Conservation (phyloP, 306 rosid species). For the Ceratonia siliqua region DNA sequence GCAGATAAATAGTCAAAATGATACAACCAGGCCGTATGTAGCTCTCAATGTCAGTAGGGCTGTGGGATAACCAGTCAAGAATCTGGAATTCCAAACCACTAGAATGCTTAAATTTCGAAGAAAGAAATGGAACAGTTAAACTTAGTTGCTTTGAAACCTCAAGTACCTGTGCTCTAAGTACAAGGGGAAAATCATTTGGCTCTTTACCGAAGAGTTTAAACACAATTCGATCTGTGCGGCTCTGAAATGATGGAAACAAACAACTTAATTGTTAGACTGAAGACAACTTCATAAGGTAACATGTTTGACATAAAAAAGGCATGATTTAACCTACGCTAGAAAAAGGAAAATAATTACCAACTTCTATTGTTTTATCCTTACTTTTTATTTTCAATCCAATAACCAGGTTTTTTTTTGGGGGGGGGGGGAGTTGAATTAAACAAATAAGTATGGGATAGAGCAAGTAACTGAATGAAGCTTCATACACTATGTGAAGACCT, state of each 20-base stretch:
- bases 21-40: conserved; percentile 94
- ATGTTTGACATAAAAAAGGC: conserved; percentile 17
- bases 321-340: background rate
- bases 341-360: conserved; percentile 5
- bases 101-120: conserved; percentile 14
- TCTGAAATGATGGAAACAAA: conserved; percentile 45
- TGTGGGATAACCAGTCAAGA: conserved; percentile 82
- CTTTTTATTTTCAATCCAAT: background rate
- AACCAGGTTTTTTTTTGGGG: no score
- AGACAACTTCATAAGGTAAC: conserved; percentile 15
- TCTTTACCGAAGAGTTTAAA: conserved; percentile 64
- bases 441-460: conserved; percentile 9
- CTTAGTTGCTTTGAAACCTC: conserved; percentile 24
- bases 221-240: conserved; percentile 57
- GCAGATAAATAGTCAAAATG: conserved; percentile 75
- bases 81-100: conserved; percentile 56
- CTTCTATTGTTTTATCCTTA: background rate
- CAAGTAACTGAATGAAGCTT: conserved; percentile 23
- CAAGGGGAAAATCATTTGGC: conserved; percentile 49
- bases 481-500: conserved; percentile 9
- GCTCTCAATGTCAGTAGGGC: conserved; percentile 90
- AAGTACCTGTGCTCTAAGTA: conserved; percentile 58
- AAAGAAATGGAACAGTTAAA: conserved; percentile 28
- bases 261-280: conserved; percentile 30
- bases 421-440: background rate